phyloP scores from a whole-genome alignment of 805 yeast species.

The Candida stauntonica region DNA sequence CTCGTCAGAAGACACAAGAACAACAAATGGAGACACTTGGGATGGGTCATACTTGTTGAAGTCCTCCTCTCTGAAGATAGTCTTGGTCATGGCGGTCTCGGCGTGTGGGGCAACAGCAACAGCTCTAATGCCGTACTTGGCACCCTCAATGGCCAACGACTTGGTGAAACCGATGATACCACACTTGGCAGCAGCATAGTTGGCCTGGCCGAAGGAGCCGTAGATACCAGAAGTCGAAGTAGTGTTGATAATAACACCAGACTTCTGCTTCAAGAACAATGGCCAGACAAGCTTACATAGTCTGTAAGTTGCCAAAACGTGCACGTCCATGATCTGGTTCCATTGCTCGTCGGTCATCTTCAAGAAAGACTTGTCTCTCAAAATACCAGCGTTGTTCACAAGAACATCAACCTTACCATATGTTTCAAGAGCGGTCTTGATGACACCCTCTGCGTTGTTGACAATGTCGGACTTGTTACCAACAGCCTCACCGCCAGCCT shows the following conservation, averaged over 20 bases:
- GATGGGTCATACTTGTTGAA: slow-evolving; percentile 80
- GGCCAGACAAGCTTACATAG: slow-evolving; percentile 94
- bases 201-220: slow-evolving; percentile 97
- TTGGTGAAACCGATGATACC: slow-evolving; percentile 82
- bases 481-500: slow-evolving; percentile 74
- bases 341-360: slow-evolving; percentile 85
- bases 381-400: slow-evolving; percentile 91
- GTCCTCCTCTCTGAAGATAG: slow-evolving; percentile 77
- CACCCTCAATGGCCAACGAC: slow-evolving; percentile 90
- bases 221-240: slow-evolving; percentile 96
- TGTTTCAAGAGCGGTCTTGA: slow-evolving; percentile 67
- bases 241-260: slow-evolving; percentile 82
- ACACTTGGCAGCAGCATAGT: slow-evolving; percentile 90
- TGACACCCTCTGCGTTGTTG: slow-evolving; percentile 65
- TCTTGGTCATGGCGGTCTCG: slow-evolving; percentile 94
- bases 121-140: slow-evolving; percentile 65
- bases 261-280: slow-evolving; percentile 67
- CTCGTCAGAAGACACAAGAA: slow-evolving; percentile 70
- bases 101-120: slow-evolving; percentile 96
- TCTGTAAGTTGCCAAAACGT: slow-evolving; percentile 74
- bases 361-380: slow-evolving; percentile 81
- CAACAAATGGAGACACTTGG: slow-evolving; percentile 87
- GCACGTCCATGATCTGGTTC: slow-evolving; percentile 76
- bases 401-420: slow-evolving; percentile 85
- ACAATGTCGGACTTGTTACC: slow-evolving; percentile 82